phyloP scores from a whole-genome alignment of 306 rosid species.

The Oxytropis ochrocephala region DNA sequence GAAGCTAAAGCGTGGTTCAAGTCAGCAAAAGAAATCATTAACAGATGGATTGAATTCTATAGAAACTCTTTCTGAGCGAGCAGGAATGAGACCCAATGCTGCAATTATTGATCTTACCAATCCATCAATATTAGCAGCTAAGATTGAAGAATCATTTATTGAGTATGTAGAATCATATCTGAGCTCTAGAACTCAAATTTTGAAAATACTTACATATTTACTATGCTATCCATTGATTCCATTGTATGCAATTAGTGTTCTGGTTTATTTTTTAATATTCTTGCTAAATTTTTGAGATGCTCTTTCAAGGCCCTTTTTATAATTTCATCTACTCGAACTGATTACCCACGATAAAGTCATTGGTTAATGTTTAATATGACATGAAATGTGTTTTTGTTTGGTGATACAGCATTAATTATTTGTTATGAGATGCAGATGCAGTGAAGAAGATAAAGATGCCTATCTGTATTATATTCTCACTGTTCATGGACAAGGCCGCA shows the following conservation, averaged over 20 bases:
- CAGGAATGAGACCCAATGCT: constrained; percentile 86
- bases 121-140: constrained; percentile 62
- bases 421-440: constrained; percentile 61
- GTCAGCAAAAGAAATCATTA: constrained; percentile 47
- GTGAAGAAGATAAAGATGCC: constrained; percentile 90
- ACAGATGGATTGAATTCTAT: constrained; percentile 72
- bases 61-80: constrained; percentile 81
- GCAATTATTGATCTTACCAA: constrained; percentile 86
- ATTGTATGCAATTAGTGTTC: neutral
- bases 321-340: neutral
- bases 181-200: constrained; percentile 6
- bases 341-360: constrained; percentile 1
- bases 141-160: constrained; percentile 87
- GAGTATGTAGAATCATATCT: constrained; percentile 57
- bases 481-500: constrained; percentile 87
- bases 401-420: constrained; percentile 17
- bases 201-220: neutral
- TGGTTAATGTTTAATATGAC: neutral
- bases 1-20: constrained; percentile 69
- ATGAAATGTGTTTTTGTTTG: neutral
- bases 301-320: neutral
- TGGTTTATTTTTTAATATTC: neutral
- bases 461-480: constrained; percentile 79
- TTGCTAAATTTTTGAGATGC: constrained; percentile 7
- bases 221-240: neutral